These are phyloP conservation scores for Urochloa ruziziensis DNA, from an alignment of 176 grass and related monocot genomes.

Conservation along the genomic window DNA sequence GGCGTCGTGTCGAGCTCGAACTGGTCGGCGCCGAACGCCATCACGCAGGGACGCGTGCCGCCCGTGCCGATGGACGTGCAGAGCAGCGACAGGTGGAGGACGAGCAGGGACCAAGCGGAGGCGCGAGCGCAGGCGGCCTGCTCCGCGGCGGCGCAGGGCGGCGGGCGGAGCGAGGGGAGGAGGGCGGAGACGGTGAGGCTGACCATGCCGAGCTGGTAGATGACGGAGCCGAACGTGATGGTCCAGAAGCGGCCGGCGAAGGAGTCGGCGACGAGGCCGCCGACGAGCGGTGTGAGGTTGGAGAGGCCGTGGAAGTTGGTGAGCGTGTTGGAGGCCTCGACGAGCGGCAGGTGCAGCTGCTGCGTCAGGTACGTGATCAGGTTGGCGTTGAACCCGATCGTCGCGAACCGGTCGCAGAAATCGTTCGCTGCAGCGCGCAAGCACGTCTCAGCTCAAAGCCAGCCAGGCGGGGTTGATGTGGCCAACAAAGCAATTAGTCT, in stretches of 20 bases:
- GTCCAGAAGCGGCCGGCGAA: slow-evolving; percentile 76
- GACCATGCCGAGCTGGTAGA: slow-evolving; percentile 73
- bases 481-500: no score
- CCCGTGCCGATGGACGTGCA: slow-evolving; percentile 58
- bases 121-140: slow-evolving; percentile 13
- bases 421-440: slow-evolving; percentile 41
- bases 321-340: slow-evolving; percentile 73
- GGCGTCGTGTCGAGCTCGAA: slow-evolving; percentile 20
- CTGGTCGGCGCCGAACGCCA: slow-evolving; percentile 73
- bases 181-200: slow-evolving; percentile 50
- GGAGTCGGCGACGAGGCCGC: slow-evolving; percentile 72
- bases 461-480: neutral
- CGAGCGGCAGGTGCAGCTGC: slow-evolving; percentile 63
- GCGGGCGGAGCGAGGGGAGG: slow-evolving; percentile 40
- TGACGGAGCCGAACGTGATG: slow-evolving; percentile 45
- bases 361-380: slow-evolving; percentile 63
- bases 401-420: slow-evolving; percentile 48
- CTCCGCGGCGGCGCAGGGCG: neutral
- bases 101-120: slow-evolving; percentile 24
- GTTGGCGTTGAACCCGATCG: slow-evolving; percentile 56
- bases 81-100: slow-evolving; percentile 53
- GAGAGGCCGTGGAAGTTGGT: slow-evolving; percentile 63
- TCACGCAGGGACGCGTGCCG: slow-evolving; percentile 60
- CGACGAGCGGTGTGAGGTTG: slow-evolving; percentile 71
- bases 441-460: neutral